Percentiles rank a stretch among this genome's conserved stretches.
phyloP scores from a whole-genome alignment of 371 early-diverging fungal genomes.

The Mortierella sp. region DNA sequence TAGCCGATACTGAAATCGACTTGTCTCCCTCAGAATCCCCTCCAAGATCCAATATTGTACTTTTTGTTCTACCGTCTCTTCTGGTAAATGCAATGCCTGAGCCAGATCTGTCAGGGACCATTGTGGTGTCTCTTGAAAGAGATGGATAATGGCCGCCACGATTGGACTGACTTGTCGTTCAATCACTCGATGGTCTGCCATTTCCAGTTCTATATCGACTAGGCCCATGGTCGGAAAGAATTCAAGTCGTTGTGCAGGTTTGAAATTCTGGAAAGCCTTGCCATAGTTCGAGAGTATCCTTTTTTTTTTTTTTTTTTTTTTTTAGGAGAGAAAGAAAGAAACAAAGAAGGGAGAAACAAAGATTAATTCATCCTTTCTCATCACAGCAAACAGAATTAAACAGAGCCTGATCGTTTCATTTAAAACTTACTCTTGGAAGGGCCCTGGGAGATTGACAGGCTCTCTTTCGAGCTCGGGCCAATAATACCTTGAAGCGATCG shows the following conservation, averaged over 20 bases:
- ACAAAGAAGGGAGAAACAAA: no score
- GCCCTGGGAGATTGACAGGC: conserved; percentile 46
- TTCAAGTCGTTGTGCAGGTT: conserved; percentile 59
- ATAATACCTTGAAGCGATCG: conserved; percentile 66
- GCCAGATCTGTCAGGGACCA: conserved; percentile 55
- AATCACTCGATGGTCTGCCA: conserved; percentile 57
- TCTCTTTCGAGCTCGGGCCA: conserved; percentile 61
- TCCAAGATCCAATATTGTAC: conserved; percentile 38
- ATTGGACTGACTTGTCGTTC: conserved; percentile 55
- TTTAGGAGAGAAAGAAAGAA: no score
- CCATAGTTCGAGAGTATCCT: no score
- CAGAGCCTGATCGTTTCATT: no score
- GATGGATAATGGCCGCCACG: conserved; percentile 61
- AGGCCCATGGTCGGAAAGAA: conserved; percentile 58
- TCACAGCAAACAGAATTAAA: no score
- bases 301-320: no score
- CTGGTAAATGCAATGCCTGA: conserved; percentile 40
- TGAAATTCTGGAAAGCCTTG: conserved; percentile 44
- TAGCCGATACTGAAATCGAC: conserved; percentile 27
- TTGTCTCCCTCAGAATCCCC: conserved; percentile 19
- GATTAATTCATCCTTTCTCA: no score
- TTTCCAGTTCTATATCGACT: conserved; percentile 58
- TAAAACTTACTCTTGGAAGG: conserved; percentile 50
- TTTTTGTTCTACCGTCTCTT: conserved; percentile 34
- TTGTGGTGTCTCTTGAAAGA: conserved; percentile 54